A percentile compares a stretch with the other conserved stretches of the same genome.
Conservation (phyloP, 441 rosid genomes). For the Syzygium malaccense region DNA sequence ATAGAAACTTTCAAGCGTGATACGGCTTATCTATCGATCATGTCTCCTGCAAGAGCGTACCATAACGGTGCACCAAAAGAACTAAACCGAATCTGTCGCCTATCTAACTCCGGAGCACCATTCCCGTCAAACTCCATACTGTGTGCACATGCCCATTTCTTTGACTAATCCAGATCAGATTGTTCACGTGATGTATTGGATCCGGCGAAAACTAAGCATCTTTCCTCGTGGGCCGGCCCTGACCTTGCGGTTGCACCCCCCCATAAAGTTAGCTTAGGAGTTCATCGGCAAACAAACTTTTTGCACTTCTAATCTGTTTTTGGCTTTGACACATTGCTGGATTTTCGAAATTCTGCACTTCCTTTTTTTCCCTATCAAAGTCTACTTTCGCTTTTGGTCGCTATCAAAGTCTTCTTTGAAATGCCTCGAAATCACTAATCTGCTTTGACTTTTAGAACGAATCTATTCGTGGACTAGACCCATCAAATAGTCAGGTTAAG, state of each 20-base stretch:
- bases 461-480: rapidly evolving
- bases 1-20: no score
- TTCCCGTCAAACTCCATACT: background rate
- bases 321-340: background rate
- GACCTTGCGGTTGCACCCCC: background rate
- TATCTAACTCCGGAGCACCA: background rate
- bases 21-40: no score
- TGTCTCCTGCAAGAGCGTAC: no score
- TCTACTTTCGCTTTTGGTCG: no score
- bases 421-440: background rate
- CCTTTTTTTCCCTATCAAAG: background rate
- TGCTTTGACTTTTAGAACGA: background rate
- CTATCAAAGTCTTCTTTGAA: background rate
- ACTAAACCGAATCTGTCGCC: background rate
- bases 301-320: background rate
- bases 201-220: background rate
- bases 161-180: background rate
- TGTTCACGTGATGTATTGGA: background rate
- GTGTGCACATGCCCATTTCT: background rate
- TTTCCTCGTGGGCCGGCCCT: background rate
- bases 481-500: rapidly evolving
- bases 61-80: background rate
- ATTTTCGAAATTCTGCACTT: background rate
- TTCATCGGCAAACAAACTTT: background rate
- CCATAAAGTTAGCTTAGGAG: background rate